Percentiles rank a stretch among this genome's conserved stretches.
phyloP scores from a whole-genome alignment of 1,284 basidiomycete species.

The Phenoliferia sp. region DNA sequence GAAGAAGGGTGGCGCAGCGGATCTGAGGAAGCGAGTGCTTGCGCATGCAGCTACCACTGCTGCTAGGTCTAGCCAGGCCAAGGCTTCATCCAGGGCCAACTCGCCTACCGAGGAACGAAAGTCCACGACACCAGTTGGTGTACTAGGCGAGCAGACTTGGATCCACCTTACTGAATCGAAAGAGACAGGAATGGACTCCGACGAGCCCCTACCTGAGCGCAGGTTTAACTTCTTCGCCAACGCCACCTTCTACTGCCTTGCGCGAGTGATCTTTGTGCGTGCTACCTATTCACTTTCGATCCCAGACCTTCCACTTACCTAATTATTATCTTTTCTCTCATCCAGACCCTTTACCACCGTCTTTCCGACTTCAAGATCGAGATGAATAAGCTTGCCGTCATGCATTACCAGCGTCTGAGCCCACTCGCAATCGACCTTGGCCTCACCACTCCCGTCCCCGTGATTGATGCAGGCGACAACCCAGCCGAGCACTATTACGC shows the following conservation, averaged over 20 bases:
- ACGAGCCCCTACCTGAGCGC: conserved; percentile 16
- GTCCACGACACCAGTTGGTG: neutral
- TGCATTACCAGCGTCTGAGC: conserved; percentile 45
- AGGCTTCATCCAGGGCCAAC: conserved; percentile 35
- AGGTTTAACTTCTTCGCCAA: conserved; percentile 71
- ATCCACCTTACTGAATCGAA: conserved; percentile 24
- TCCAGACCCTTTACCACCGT: conserved; percentile 77
- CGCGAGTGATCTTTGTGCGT: conserved; percentile 65
- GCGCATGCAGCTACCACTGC: conserved; percentile 48
- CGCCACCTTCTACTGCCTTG: conserved; percentile 83
- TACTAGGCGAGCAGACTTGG: conserved; percentile 24
- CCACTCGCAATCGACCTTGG: conserved; percentile 54
- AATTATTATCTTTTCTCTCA: neutral
- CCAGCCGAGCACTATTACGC: conserved; percentile 69
- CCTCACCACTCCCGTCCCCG: conserved; percentile 29
- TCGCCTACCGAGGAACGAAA: conserved; percentile 3
- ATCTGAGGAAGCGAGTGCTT: conserved; percentile 70
- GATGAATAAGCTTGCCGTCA: conserved; percentile 48
- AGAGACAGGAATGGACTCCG: conserved; percentile 19
- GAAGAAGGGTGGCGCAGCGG: conserved; percentile 50
- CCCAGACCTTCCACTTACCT: conserved; percentile 10
- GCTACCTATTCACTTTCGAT: neutral
- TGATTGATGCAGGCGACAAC: conserved; percentile 43
- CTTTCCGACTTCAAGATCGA: conserved; percentile 71
- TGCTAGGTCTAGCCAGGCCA: conserved; percentile 33